Conservation (phyloP, 2,329 filamentous ascomycete genomes). For the Fusarium acutatum region DNA sequence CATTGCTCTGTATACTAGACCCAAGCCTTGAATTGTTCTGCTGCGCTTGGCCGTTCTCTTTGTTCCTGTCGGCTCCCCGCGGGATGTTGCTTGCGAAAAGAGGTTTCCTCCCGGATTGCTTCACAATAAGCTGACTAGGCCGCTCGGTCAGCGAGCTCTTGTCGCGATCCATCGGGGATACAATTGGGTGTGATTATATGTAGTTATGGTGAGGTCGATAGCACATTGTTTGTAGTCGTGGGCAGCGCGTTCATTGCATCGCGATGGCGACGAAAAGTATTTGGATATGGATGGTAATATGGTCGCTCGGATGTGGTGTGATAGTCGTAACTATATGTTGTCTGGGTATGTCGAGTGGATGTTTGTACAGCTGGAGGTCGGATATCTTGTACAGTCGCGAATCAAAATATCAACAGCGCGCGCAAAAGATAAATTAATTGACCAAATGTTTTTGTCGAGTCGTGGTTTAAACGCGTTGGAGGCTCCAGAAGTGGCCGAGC, state of each 20-base stretch:
- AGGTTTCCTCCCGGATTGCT: slow-evolving; percentile 52
- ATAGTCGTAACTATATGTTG: slow-evolving; percentile 1
- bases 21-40: slow-evolving; percentile 16
- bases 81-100: slow-evolving; percentile 47
- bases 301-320: neutral
- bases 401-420: slow-evolving; percentile 26
- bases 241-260: slow-evolving; percentile 38
- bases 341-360: neutral
- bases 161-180: slow-evolving; percentile 39
- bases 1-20: slow-evolving; percentile 22
- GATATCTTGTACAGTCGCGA: slow-evolving; percentile 14
- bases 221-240: slow-evolving; percentile 27
- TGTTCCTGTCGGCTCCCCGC: slow-evolving; percentile 34
- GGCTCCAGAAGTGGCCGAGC: slow-evolving; percentile 2
- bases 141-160: slow-evolving; percentile 33
- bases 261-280: slow-evolving; percentile 1
- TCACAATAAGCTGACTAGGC: slow-evolving; percentile 47
- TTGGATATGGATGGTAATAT: neutral
- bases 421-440: slow-evolving; percentile 25
- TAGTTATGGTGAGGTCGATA: slow-evolving; percentile 19
- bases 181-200: slow-evolving; percentile 5
- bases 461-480: slow-evolving; percentile 25
- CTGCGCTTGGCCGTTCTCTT: slow-evolving; percentile 30
- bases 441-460: slow-evolving; percentile 34
- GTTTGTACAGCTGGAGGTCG: neutral